Percentiles rank a stretch among this genome's conserved stretches.
phyloP scores from a whole-genome alignment of 306 rosid genomes.

The Cucurbita pepo region DNA sequence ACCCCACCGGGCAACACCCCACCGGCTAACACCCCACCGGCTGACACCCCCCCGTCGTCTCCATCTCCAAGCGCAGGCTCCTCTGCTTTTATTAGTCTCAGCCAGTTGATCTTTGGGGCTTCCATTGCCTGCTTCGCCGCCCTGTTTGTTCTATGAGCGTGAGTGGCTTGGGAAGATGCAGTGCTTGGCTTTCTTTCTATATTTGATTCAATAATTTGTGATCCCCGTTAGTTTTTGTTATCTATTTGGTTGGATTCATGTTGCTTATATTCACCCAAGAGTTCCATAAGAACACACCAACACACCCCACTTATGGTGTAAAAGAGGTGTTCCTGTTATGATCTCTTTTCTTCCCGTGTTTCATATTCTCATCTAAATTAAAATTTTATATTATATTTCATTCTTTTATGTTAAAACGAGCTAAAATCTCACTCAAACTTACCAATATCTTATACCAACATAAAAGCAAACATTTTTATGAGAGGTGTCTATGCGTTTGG shows the following conservation, averaged over 20 bases:
- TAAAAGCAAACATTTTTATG: too few species aligned
- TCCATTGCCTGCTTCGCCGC: slow-evolving; percentile 12
- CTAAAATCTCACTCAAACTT: too few species aligned
- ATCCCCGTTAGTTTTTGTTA: background rate
- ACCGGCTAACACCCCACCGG: slow-evolving; percentile 8
- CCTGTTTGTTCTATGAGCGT: slow-evolving; percentile 13
- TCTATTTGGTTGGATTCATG: slow-evolving; percentile 11
- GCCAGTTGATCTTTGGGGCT: slow-evolving; percentile 18
- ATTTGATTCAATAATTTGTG: background rate
- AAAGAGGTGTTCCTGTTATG: too few species aligned
- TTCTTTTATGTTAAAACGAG: too few species aligned
- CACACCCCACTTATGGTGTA: too few species aligned
- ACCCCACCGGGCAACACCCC: background rate
- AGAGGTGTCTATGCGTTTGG: too few species aligned
- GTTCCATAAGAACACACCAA: too few species aligned
- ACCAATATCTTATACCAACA: too few species aligned
- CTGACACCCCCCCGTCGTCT: slow-evolving; percentile 20
- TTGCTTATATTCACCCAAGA: background rate
- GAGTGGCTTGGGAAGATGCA: slow-evolving; percentile 61
- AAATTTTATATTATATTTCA: too few species aligned
- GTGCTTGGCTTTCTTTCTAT: slow-evolving; percentile 16
- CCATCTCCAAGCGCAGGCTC: slow-evolving; percentile 16
- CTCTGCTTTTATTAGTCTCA: slow-evolving; percentile 9
- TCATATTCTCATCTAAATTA: too few species aligned
- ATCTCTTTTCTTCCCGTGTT: too few species aligned